Conservation (phyloP, 805 yeast genomes). For the Candida ponderosae region DNA sequence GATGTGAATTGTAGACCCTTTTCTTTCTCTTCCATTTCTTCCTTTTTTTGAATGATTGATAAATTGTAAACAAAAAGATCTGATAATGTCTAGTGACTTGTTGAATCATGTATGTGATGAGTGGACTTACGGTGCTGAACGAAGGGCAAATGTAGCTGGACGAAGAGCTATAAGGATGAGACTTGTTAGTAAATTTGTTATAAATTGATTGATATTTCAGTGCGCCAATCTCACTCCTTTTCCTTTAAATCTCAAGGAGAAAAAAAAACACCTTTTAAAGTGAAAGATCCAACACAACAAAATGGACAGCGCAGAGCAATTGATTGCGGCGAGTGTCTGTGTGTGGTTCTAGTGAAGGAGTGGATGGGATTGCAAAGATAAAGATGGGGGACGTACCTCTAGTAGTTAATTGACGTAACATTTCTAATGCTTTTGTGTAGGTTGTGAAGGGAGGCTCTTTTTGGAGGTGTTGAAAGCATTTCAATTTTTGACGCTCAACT, state of each 20-base stretch:
- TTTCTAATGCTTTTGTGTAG: neutral
- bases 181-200: neutral
- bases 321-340: too few relatives aligned
- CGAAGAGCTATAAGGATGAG: conserved; percentile 10
- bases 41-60: neutral
- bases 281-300: too few relatives aligned
- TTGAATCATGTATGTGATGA: neutral
- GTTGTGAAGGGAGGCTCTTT: too few relatives aligned
- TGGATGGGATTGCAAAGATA: neutral
- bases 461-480: too few relatives aligned
- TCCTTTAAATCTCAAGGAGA: too few relatives aligned
- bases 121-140: conserved; percentile 25
- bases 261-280: neutral
- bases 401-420: neutral
- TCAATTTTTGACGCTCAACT: neutral
- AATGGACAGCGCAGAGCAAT: too few relatives aligned
- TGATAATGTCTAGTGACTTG: neutral
- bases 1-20: too few relatives aligned
- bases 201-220: too few relatives aligned
- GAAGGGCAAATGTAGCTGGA: conserved; percentile 22
- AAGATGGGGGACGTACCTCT: neutral
- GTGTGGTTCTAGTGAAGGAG: too few relatives aligned
- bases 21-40: too few relatives aligned
- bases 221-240: too few relatives aligned
- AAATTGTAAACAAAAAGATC: neutral